phyloP scores from a whole-genome alignment of 306 rosid species.

The Gastrolobium villosum region DNA sequence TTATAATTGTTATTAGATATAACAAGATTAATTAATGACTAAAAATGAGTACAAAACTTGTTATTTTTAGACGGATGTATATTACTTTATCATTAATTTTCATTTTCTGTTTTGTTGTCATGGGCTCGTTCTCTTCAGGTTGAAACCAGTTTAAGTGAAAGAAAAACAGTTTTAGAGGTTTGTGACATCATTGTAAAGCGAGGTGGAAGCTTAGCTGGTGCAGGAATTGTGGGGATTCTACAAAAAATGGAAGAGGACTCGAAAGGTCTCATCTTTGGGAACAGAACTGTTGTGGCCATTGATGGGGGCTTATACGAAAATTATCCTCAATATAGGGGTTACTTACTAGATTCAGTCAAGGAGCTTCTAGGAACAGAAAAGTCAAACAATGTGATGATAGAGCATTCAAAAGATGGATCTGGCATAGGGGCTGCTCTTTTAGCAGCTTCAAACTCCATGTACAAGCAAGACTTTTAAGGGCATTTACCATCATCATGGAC shows the following conservation, averaged over 20 bases:
- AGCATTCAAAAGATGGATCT: constrained; percentile 89
- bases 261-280: constrained; percentile 67
- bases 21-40: too few species aligned
- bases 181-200: constrained; percentile 85
- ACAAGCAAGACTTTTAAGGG: constrained; percentile 56
- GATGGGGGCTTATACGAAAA: constrained; percentile 93
- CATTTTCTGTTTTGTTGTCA: not conserved
- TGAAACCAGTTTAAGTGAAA: constrained; percentile 67
- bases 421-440: constrained; percentile 95
- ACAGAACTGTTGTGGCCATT: constrained; percentile 89
- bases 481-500: not conserved
- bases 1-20: too few species aligned
- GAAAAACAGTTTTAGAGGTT: constrained; percentile 81
- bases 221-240: constrained; percentile 91
- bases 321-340: constrained; percentile 82
- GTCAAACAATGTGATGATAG: constrained; percentile 69
- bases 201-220: constrained; percentile 96
- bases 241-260: constrained; percentile 87
- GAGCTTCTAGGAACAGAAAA: constrained; percentile 75
- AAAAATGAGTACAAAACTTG: too few species aligned
- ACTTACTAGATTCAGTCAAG: constrained; percentile 66
- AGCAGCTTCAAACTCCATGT: constrained; percentile 91
- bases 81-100: not conserved
- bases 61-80: too few species aligned
- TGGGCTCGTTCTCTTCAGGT: constrained; percentile 53